These are phyloP conservation scores for Candida labiduridarum DNA, from an alignment of 1,139 yeast species.

Conservation along the genomic window DNA sequence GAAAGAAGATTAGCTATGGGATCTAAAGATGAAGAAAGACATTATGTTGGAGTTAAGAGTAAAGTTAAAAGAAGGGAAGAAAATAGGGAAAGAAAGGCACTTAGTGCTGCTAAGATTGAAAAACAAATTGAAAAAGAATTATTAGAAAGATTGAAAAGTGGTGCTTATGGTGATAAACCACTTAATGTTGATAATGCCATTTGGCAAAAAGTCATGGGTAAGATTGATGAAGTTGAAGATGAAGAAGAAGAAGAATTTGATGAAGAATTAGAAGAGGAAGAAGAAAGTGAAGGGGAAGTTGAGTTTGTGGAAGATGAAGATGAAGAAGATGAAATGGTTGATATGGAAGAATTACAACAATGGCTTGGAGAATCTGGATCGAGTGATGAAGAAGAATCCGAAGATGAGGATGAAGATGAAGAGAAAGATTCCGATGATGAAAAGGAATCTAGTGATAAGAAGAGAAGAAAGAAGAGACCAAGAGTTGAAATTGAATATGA, in stretches of 20 bases:
- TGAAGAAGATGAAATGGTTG: conserved; percentile 79
- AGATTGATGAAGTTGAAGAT: conserved; percentile 58
- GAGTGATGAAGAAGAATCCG: conserved; percentile 42
- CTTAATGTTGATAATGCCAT: conserved; percentile 92
- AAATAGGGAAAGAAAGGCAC: conserved; percentile 92
- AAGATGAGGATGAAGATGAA: conserved; percentile 36
- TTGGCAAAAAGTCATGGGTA: conserved; percentile 92
- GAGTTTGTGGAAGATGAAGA: conserved; percentile 87
- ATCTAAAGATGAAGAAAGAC: conserved; percentile 76
- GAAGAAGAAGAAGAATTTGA: conserved; percentile 62
- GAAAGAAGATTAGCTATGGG: conserved; percentile 90
- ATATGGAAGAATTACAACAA: conserved; percentile 86
- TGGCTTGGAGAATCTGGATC: conserved; percentile 75
- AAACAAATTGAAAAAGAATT: conserved; percentile 95
- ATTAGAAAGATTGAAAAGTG: conserved; percentile 90
- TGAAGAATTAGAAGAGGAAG: conserved; percentile 23
- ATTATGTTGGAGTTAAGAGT: conserved; percentile 87
- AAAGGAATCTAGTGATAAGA: conserved; percentile 38
- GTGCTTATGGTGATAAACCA: conserved; percentile 98
- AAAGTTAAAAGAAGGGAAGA: conserved; percentile 94
- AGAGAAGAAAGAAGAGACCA: conserved; percentile 54
- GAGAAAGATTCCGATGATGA: conserved; percentile 35
- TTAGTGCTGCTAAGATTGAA: conserved; percentile 95
- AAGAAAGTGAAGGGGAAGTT: conserved; percentile 74
- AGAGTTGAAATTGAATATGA: conserved; percentile 84